Base-by-base conservation (phyloP, 805 yeast species). In the Candida koratica region DNA sequence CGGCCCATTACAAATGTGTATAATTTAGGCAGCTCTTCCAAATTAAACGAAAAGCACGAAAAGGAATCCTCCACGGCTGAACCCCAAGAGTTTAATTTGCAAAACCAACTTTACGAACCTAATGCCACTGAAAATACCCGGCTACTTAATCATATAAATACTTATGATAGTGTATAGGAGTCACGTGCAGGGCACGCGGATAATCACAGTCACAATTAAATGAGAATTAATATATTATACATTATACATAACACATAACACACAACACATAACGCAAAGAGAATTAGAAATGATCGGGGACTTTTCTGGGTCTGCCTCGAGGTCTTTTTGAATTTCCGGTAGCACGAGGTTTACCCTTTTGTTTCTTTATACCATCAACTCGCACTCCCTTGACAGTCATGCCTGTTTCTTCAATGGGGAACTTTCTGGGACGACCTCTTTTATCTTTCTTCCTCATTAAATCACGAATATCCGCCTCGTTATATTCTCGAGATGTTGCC, bases 381-480 rank as follows among this genome's bases (percentile, higher is more conserved):
- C 67, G 49, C 20, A 67, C 58, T 2, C 72, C 72, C 42, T 60
- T 64, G 28, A 67, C 66, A 9, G 71, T 67, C 6, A 64, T 49
- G 1, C 71, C 74, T 6, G 69, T 62, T 38, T 64, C 66, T 38
- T 65, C 73, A n/a, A 64, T 53, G 1, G 75, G 71, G 37, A 66
- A 66, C 46, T 72, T 72, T 44, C 76, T 56, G 2, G 77, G 77
- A 44, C 78, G 56, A 10, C 78, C 78, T 26, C 76, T 39, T 52
- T 64, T 58, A 53, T 69, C 66, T 48, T 72, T 66, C 48, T 54
- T 64, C 35, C 54, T 51, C 17, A 67, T 47, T 20, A 65, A 51
- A 38, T 60, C 56, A 41, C 61, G 48, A 5, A 60, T 61, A 9
- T 60, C 65, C 22, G 54, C 62, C 25, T 56, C 60, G 17, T 53